phyloP scores from a whole-genome alignment of 2,329 filamentous ascomycete species.

The Diaporthe destruens region DNA sequence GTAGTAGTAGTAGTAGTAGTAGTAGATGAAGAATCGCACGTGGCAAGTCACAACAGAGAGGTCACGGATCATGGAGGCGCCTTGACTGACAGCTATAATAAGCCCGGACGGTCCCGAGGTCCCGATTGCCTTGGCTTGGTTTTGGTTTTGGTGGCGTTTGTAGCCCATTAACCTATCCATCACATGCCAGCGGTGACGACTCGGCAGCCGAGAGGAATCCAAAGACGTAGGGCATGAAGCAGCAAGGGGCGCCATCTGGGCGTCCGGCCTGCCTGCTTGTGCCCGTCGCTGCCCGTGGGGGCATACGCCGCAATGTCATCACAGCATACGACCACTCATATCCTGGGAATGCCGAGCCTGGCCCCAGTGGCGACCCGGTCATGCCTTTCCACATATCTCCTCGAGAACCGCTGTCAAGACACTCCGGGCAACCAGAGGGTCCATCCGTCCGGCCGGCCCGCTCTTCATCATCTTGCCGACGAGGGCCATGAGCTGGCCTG shows the following conservation, averaged over 20 bases:
- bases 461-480: conserved; percentile 70
- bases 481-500: conserved; percentile 72
- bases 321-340: too few relatives aligned
- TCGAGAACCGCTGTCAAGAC: conserved; percentile 55
- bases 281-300: too few relatives aligned
- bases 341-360: too few relatives aligned
- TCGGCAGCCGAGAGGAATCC: too few relatives aligned
- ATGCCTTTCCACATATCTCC: conserved; percentile 25
- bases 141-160: background rate
- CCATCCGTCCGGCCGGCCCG: conserved; percentile 67
- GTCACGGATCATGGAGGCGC: too few relatives aligned
- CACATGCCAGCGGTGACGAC: background rate
- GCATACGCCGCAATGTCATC: too few relatives aligned
- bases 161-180: background rate
- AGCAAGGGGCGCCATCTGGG: background rate
- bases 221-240: too few relatives aligned
- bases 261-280: background rate
- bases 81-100: background rate
- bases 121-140: too few relatives aligned
- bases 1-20: too few relatives aligned
- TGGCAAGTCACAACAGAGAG: background rate
- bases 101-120: too few relatives aligned
- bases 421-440: conserved; percentile 63
- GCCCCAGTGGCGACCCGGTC: fast-evolving
- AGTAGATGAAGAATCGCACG: background rate